These are phyloP conservation scores for Cladosporium sp. DNA, from an alignment of 2,329 filamentous ascomycete genomes.

Conservation along the genomic window DNA sequence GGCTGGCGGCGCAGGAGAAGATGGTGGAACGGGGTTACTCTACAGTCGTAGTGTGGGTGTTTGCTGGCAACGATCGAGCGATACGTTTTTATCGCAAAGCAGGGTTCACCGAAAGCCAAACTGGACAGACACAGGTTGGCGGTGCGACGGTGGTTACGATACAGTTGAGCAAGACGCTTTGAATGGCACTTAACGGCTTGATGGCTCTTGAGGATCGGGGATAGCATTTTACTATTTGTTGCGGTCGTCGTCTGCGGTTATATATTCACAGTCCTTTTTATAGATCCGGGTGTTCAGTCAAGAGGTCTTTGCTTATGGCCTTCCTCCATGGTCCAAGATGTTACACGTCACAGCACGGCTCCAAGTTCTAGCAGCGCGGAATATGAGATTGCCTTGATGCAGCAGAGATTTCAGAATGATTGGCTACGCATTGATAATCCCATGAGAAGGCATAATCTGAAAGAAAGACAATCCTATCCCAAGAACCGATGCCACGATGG, in stretches of 20 bases:
- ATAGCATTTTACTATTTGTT: not conserved
- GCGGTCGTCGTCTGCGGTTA: not conserved
- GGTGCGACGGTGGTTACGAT: not conserved
- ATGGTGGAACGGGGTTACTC: not conserved
- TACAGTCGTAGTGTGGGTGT: not conserved
- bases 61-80: not conserved
- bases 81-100: not conserved
- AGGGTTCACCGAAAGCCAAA: not conserved
- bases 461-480: too few relatives aligned
- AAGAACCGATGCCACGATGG: too few relatives aligned
- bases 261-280: too few relatives aligned
- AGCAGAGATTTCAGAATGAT: too few relatives aligned
- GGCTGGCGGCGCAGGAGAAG: not conserved
- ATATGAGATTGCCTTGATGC: too few relatives aligned
- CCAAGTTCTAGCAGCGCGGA: too few relatives aligned
- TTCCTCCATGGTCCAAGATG: too few relatives aligned
- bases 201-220: not conserved
- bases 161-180: not conserved
- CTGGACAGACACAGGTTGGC: not conserved
- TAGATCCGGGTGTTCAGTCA: too few relatives aligned
- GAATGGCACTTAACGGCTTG: not conserved
- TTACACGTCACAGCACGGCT: too few relatives aligned
- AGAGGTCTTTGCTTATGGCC: too few relatives aligned
- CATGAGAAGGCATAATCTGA: too few relatives aligned
- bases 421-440: too few relatives aligned